phyloP scores from a whole-genome alignment of 768 basidiomycete species.

The Trametes maxima region DNA sequence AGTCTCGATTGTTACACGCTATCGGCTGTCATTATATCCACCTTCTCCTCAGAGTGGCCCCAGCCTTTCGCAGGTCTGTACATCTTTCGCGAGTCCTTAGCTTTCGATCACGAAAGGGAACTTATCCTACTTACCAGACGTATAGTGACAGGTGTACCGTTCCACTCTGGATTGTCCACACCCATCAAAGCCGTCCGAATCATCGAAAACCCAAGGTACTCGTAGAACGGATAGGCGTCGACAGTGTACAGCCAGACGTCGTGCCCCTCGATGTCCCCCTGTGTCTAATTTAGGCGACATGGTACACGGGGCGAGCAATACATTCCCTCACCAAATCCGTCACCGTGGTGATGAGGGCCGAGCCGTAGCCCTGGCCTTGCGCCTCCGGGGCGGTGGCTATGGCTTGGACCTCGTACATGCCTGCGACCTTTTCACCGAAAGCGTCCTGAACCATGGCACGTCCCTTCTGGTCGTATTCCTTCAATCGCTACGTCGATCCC shows the following conservation, averaged over 20 bases:
- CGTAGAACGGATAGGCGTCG: conserved; percentile 21
- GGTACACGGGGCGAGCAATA: not conserved
- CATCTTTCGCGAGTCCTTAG: conserved; percentile 1
- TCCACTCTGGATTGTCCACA: conserved; percentile 21
- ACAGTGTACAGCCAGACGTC: conserved; percentile 19
- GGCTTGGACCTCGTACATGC: conserved; percentile 20
- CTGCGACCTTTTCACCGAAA: conserved; percentile 3
- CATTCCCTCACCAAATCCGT: conserved; percentile 5
- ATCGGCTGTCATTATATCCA: too few relatives aligned
- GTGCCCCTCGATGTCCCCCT: conserved; percentile 21
- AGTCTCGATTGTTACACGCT: too few relatives aligned
- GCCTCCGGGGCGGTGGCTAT: conserved; percentile 13
- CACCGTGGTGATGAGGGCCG: conserved; percentile 16
- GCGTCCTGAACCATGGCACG: not conserved
- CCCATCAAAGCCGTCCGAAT: conserved; percentile 4
- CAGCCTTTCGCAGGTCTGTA: not conserved
- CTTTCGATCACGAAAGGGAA: too few relatives aligned
- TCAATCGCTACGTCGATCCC: not conserved
- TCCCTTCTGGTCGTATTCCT: not conserved
- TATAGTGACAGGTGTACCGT: conserved; percentile 16
- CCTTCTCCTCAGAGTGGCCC: too few relatives aligned
- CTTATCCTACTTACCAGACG: conserved; percentile 13
- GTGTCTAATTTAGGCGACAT: too few relatives aligned
- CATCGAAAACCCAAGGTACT: conserved; percentile 17
- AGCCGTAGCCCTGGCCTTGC: conserved; percentile 22